These are phyloP conservation scores for Carex arenaria DNA, from an alignment of 202 grass and related monocot genomes.

Conservation along the genomic window DNA sequence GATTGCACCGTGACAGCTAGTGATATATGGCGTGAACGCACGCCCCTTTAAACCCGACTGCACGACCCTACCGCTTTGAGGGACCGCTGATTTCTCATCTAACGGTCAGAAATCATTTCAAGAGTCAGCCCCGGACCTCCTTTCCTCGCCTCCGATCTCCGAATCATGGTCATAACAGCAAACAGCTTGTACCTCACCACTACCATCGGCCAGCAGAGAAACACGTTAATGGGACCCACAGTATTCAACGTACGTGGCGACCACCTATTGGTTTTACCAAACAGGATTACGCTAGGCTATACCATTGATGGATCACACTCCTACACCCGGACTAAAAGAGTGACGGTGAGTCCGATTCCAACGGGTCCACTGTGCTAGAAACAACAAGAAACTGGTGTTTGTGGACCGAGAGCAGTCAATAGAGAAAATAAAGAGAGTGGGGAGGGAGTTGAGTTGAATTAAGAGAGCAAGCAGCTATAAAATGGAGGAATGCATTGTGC, in stretches of 20 bases:
- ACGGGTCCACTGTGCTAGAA: background rate
- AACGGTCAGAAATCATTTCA: background rate
- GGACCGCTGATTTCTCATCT: background rate
- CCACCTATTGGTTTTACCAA: background rate
- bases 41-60: background rate
- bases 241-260: background rate
- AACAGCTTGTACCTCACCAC: background rate
- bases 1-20: background rate
- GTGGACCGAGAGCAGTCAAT: background rate
- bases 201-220: background rate
- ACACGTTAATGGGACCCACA: background rate
- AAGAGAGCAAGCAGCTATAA: background rate
- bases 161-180: background rate
- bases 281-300: background rate
- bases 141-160: background rate
- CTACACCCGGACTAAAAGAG: background rate
- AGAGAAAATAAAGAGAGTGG: background rate
- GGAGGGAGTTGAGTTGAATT: constrained; percentile 6
- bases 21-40: constrained; percentile 1
- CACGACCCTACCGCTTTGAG: background rate
- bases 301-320: background rate
- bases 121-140: background rate
- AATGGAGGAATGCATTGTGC: background rate
- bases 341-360: background rate
- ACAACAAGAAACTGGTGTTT: background rate